These are phyloP conservation scores for Vigna unguiculata DNA, from an alignment of 306 rosid genomes.

Conservation along the genomic window DNA sequence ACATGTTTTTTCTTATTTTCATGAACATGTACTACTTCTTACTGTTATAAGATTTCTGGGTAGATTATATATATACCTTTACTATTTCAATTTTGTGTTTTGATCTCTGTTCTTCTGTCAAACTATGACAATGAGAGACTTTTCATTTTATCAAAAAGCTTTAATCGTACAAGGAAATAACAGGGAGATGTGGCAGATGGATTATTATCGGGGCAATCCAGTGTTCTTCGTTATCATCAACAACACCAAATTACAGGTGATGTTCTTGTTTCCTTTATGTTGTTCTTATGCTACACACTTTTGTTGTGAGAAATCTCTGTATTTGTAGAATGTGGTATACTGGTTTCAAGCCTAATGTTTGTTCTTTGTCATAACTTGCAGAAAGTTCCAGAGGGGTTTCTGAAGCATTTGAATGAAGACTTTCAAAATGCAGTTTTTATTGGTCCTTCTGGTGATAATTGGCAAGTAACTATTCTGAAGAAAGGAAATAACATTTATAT, in stretches of 20 bases:
- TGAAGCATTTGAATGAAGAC: constrained; percentile 24
- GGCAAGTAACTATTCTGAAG: constrained; percentile 36
- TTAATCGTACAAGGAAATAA: not conserved
- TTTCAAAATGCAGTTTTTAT: constrained; percentile 19
- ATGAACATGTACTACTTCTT: not conserved
- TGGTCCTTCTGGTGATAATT: constrained; percentile 35
- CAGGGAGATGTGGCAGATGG: constrained; percentile 9
- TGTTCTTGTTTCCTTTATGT: not conserved
- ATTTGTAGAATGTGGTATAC: not conserved
- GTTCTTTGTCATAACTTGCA: constrained; percentile 29
- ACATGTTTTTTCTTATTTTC: not conserved
- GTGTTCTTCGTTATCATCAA: constrained; percentile 41
- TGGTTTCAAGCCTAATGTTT: not conserved
- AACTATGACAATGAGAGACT: not conserved
- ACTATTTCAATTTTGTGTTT: not conserved
- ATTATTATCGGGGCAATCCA: constrained; percentile 21
- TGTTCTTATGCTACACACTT: not conserved
- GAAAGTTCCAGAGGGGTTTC: constrained; percentile 23
- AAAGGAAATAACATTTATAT: constrained; percentile 21
- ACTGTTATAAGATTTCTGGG: not conserved
- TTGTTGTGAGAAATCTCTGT: not conserved
- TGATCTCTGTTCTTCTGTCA: not conserved
- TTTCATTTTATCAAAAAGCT: not conserved
- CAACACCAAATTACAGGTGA: constrained; percentile 41
- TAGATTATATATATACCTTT: not conserved